Percentiles rank a stretch among this genome's conserved stretches.
phyloP scores from a whole-genome alignment of 1,284 basidiomycete genomes.

The Meira miltonrushii region DNA sequence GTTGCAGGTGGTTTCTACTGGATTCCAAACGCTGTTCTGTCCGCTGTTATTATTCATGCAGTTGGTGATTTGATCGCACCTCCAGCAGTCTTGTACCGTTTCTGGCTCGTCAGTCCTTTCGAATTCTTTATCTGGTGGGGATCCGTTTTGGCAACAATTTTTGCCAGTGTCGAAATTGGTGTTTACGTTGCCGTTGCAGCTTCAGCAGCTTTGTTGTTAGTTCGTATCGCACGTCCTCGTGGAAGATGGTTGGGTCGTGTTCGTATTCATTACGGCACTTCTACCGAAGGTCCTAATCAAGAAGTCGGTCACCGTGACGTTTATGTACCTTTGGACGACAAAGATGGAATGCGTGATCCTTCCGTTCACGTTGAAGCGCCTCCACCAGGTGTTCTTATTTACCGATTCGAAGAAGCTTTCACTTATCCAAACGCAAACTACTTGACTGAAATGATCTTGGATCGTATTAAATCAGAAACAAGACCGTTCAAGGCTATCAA shows the following conservation, averaged over 20 bases:
- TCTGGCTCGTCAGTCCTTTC: conserved; percentile 88
- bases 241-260: conserved; percentile 84
- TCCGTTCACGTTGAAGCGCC: conserved; percentile 72
- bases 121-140: conserved; percentile 87
- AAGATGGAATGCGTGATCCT: conserved; percentile 63
- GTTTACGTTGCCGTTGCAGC: conserved; percentile 84
- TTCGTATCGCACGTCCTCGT: conserved; percentile 84
- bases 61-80: conserved; percentile 83
- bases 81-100: conserved; percentile 79
- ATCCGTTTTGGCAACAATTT: conserved; percentile 74
- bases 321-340: conserved; percentile 68
- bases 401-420: conserved; percentile 88
- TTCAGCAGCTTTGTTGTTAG: conserved; percentile 75
- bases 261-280: conserved; percentile 53
- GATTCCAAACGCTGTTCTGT: conserved; percentile 63
- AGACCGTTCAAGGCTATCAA: conserved; percentile 64
- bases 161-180: conserved; percentile 71
- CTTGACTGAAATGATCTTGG: conserved; percentile 71
- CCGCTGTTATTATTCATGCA: conserved; percentile 89
- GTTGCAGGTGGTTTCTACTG: conserved; percentile 57
- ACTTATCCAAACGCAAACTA: conserved; percentile 85
- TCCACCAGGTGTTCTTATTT: conserved; percentile 80
- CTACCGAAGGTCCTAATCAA: conserved; percentile 43
- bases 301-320: conserved; percentile 58
- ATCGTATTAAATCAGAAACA: conserved; percentile 72